phyloP scores from a whole-genome alignment of 495 filamentous ascomycete species.

The Xylaria venustula region DNA sequence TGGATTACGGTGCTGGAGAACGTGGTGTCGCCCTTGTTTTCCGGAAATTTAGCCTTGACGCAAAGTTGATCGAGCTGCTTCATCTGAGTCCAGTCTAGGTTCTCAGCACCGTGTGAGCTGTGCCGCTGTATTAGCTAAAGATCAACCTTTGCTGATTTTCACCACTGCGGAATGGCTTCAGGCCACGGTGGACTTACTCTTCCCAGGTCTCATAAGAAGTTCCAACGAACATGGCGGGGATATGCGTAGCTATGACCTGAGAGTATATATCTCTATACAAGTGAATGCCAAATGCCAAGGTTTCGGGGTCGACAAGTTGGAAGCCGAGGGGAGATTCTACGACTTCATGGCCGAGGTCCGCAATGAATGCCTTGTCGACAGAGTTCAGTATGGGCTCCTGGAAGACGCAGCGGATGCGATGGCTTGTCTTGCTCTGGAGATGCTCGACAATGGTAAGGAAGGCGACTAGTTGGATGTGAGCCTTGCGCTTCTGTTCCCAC shows the following conservation, averaged over 20 bases:
- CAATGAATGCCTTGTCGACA: constrained; percentile 59
- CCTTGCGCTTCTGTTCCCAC: constrained; percentile 27
- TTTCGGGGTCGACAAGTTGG: constrained; percentile 44
- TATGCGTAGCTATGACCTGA: constrained; percentile 27
- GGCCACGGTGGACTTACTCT: constrained; percentile 19
- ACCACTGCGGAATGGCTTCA: not conserved
- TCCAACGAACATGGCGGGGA: constrained; percentile 45
- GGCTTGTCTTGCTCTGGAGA: constrained; percentile 25
- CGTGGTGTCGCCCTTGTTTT: constrained; percentile 29
- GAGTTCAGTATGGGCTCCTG: constrained; percentile 73
- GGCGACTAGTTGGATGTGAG: constrained; percentile 61
- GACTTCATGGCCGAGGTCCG: constrained; percentile 49
- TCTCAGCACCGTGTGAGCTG: constrained; percentile 9
- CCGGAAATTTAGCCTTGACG: constrained; percentile 36
- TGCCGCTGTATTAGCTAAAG: not conserved
- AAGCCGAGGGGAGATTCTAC: constrained; percentile 60
- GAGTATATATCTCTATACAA: constrained; percentile 51
- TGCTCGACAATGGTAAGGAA: constrained; percentile 51
- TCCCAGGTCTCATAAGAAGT: constrained; percentile 40
- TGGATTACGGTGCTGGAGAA: constrained; percentile 43
- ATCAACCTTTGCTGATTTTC: not conserved
- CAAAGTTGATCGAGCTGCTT: constrained; percentile 29
- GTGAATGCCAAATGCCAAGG: constrained; percentile 58
- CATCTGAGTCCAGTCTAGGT: constrained; percentile 16
- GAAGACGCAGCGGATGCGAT: constrained; percentile 46